Base-by-base conservation (phyloP, 2,329 filamentous ascomycete genomes). In the Diaporthe destruens region DNA sequence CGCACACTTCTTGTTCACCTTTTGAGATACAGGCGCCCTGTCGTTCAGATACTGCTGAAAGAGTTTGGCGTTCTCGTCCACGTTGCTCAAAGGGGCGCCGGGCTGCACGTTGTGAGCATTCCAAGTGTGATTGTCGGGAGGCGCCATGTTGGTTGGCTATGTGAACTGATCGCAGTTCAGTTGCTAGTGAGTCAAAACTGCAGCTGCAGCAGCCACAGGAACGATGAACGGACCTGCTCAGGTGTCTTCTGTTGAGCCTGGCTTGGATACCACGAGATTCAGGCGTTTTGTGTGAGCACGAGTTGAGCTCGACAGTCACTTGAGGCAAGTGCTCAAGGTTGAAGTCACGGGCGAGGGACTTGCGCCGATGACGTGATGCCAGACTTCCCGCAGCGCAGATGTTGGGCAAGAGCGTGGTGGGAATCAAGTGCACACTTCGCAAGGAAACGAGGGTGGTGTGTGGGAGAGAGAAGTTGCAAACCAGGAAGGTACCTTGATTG, bases 1-100 rank as follows among this genome's bases (percentile, higher is more conserved):
- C 61, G 47, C 8, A 14, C 29, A 53, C n/a, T 66, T 66, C 12
- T 36, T 51, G 44, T 39, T 66, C n/a, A 51, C 16, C 44, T 53
- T 66, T 4, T 39, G 12, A 39, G 61, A n/a, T 20, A 36, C 5
- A 4, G 47, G 61, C 20, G 14, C 32, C 9, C 20, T 53, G 16
- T 39, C 12, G 12, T 53, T 29, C 29, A 66, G 32, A 18, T 23
- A 66, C 12, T 53, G 23, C 61, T 66, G 47, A 23, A 66, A 66
- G n/a, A 25, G 32, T 18, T 39, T 66, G 32, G 61, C 47, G 32
- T 36, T 66, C 1, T 66, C 61, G 9, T 66, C 61, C 8, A 66
- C 29, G 32, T 5, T 53, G 32, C 16, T 53, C 2, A 23, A 6
- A 7, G 61, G 14, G 25, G 44, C 14, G 36, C 32, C 29, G 1